Conservation (phyloP, 2,329 filamentous ascomycete genomes). For the Fusarium oligoseptatum region DNA sequence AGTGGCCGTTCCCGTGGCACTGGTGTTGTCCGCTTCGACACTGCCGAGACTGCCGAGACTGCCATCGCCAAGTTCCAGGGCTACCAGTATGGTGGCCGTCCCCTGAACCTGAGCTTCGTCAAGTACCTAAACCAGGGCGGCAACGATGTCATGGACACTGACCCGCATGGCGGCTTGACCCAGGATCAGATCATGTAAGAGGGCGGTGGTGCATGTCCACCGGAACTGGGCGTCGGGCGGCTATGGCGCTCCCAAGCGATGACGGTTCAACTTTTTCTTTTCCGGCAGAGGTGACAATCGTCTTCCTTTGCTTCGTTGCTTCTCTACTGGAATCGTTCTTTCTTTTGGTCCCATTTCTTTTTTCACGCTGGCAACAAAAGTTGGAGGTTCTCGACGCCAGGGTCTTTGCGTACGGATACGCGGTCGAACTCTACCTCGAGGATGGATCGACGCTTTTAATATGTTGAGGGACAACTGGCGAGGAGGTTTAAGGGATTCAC, state of each 20-base stretch:
- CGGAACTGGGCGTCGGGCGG: constrained; percentile 14
- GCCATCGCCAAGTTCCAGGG: constrained; percentile 97
- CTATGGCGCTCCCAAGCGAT: constrained; percentile 18
- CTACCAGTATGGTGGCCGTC: constrained; percentile 96
- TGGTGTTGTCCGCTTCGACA: constrained; percentile 96
- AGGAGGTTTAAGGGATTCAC: constrained; percentile 31
- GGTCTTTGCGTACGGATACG: constrained; percentile 37
- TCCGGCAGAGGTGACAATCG: constrained; percentile 9
- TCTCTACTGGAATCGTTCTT: constrained; percentile 41
- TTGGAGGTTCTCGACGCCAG: constrained; percentile 42
- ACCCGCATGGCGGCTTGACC: constrained; percentile 81
- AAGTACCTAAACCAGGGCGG: constrained; percentile 84
- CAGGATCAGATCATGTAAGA: constrained; percentile 97
- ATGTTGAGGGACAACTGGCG: constrained; percentile 34
- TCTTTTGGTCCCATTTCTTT: constrained; percentile 36
- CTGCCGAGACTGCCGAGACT: constrained; percentile 85
- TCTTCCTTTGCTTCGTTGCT: constrained; percentile 19
- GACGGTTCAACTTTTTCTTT: constrained; percentile 25
- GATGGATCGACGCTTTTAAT: constrained; percentile 43
- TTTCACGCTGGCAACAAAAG: constrained; percentile 44
- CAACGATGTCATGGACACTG: constrained; percentile 84
- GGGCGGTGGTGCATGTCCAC: constrained; percentile 21
- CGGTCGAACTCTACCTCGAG: constrained; percentile 36
- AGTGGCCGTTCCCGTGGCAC: constrained; percentile 95
- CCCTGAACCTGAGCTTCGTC: constrained; percentile 92